phyloP scores from a whole-genome alignment of 768 basidiomycete genomes.

The Polyporus arcularius region DNA sequence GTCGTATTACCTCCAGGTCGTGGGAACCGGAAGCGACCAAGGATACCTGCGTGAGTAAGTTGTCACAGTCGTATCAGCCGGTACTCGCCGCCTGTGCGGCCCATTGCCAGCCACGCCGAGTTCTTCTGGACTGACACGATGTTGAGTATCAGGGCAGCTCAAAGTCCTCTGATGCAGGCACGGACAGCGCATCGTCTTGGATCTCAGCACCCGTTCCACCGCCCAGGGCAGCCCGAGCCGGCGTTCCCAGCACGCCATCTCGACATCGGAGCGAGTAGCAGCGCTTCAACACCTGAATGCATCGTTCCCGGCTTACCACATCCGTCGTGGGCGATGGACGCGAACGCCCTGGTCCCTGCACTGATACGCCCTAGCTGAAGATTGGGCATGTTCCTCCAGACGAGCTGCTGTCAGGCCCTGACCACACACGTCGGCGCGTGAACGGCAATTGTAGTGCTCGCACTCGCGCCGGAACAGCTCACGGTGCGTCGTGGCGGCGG shows the following conservation, averaged over 20 bases:
- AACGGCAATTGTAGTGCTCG: neutral
- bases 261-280: neutral
- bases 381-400: neutral
- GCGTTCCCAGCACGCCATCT: conserved; percentile 2
- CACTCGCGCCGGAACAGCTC: too few relatives aligned
- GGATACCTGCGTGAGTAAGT: too few relatives aligned
- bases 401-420: neutral
- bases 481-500: too few relatives aligned
- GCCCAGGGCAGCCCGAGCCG: conserved; percentile 12
- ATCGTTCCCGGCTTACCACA: neutral
- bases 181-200: conserved; percentile 10
- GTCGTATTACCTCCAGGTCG: too few relatives aligned
- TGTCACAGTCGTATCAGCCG: too few relatives aligned
- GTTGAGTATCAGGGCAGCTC: neutral
- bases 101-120: neutral
- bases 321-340: neutral
- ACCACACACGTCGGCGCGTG: neutral
- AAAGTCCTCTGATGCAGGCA: conserved; percentile 11
- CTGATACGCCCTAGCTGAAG: neutral
- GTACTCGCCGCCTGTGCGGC: too few relatives aligned
- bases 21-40: too few relatives aligned
- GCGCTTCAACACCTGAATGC: neutral
- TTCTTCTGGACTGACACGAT: neutral
- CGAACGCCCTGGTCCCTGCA: neutral
- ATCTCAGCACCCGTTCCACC: conserved; percentile 6